Percentiles rank a stretch among this genome's conserved stretches.
These are phyloP conservation scores for Tilletia caries DNA, from an alignment of 1,284 basidiomycete genomes.

Conservation along the genomic window DNA sequence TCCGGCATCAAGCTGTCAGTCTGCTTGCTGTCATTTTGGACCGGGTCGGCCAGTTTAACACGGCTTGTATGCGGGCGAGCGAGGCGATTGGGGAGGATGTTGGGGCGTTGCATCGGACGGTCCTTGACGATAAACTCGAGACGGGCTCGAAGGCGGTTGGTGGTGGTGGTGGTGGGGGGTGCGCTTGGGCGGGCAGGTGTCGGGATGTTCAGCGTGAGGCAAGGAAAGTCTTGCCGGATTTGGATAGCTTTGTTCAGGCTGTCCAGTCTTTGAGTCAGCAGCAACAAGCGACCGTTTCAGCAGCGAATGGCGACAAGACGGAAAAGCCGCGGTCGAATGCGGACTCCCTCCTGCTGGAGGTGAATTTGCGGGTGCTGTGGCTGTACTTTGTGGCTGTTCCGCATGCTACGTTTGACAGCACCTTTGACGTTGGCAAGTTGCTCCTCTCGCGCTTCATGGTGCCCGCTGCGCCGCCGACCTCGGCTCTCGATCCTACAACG, in stretches of 20 bases:
- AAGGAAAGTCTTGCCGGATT: constrained; percentile 74
- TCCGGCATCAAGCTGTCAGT: constrained; percentile 76
- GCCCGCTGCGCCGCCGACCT: too few relatives aligned
- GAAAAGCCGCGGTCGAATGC: constrained; percentile 6
- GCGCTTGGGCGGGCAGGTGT: constrained; percentile 67
- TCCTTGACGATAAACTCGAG: background rate
- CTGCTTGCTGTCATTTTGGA: constrained; percentile 58
- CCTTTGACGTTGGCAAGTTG: constrained; percentile 81
- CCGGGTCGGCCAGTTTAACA: constrained; percentile 28
- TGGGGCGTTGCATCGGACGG: constrained; percentile 57
- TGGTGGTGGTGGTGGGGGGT: constrained; percentile 58
- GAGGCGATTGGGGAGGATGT: constrained; percentile 66
- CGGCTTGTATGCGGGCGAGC: constrained; percentile 23
- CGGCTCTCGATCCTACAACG: too few relatives aligned
- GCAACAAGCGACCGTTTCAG: background rate
- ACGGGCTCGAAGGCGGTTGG: constrained; percentile 59
- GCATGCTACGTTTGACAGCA: constrained; percentile 68
- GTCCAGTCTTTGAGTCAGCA: constrained; percentile 54
- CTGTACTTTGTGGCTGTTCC: constrained; percentile 78
- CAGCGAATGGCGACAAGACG: background rate
- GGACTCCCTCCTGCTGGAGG: constrained; percentile 69
- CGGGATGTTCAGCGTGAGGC: constrained; percentile 71
- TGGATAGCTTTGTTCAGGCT: constrained; percentile 75
- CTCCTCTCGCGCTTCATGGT: constrained; percentile 60
- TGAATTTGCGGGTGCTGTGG: constrained; percentile 73